Conservation (phyloP, 1,139 yeast genomes). For the Candida sanyaensis region DNA sequence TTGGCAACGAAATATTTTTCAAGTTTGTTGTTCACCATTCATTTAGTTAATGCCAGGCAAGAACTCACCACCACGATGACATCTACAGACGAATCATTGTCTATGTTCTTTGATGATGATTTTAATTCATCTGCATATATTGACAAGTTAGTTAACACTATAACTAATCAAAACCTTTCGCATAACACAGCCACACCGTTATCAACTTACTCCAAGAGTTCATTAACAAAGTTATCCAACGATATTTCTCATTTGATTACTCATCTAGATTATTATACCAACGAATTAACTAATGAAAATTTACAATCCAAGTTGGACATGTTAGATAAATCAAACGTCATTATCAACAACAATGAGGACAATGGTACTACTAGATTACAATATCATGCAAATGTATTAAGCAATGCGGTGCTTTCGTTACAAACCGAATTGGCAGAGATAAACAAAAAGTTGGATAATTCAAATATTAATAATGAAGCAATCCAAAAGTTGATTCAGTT, state of each 20-base stretch:
- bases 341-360: constrained; percentile 22
- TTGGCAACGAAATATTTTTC: too few species aligned
- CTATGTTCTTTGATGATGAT: constrained; percentile 46
- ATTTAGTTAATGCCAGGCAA: too few species aligned
- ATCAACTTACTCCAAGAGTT: constrained; percentile 23
- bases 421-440: constrained; percentile 46
- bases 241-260: constrained; percentile 46
- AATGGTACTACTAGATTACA: constrained; percentile 49
- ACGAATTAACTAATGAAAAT: constrained; percentile 53
- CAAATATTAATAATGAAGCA: constrained; percentile 19
- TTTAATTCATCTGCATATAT: constrained; percentile 40
- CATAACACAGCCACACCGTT: constrained; percentile 15
- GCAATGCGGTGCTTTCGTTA: constrained; percentile 56
- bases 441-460: constrained; percentile 23
- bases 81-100: constrained; percentile 17
- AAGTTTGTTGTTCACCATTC: neutral
- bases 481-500: constrained; percentile 46
- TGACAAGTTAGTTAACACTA: constrained; percentile 37
- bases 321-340: constrained; percentile 22
- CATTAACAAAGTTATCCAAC: constrained; percentile 28
- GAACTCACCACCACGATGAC: neutral
- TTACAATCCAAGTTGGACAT: constrained; percentile 44
- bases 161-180: constrained; percentile 15
- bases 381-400: constrained; percentile 61
- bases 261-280: constrained; percentile 63